Evolutionary conservation across 2,329 filamentous ascomycete species (phyloP).

Genomic region (Colletotrichum truncatum): DNA sequence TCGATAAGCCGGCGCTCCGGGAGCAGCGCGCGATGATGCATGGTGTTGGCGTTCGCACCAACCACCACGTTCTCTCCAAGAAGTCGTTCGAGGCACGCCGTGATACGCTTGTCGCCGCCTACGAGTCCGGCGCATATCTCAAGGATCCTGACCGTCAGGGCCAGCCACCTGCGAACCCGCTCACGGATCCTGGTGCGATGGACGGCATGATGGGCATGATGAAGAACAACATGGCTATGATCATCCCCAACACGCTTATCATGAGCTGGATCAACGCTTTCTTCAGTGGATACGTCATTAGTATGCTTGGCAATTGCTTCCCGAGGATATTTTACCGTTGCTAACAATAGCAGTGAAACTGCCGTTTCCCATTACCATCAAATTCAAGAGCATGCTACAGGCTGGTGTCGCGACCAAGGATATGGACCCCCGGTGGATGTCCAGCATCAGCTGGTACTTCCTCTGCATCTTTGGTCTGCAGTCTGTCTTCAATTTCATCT

Average conservation of each 20-base stretch:
- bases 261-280: slow-evolving; percentile 99
- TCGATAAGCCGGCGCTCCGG: slow-evolving; percentile 77
- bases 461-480: slow-evolving; percentile 96
- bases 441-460: slow-evolving; percentile 98
- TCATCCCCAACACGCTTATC: slow-evolving; percentile 97
- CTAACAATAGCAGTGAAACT: slow-evolving; percentile 78
- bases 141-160: slow-evolving; percentile 89
- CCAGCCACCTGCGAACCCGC: slow-evolving; percentile 90
- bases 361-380: slow-evolving; percentile 95
- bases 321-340: neutral
- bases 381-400: slow-evolving; percentile 99
- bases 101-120: slow-evolving; percentile 81
- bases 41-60: slow-evolving; percentile 84
- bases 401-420: slow-evolving; percentile 95
- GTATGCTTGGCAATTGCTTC: slow-evolving; percentile 54
- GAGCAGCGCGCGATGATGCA: slow-evolving; percentile 88
- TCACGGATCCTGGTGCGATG: slow-evolving; percentile 96
- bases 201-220: slow-evolving; percentile 99
- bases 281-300: slow-evolving; percentile 97
- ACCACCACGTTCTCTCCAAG: slow-evolving; percentile 81
- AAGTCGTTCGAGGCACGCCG: slow-evolving; percentile 83
- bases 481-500: slow-evolving; percentile 95
- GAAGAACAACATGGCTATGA: slow-evolving; percentile 99
- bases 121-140: slow-evolving; percentile 86
- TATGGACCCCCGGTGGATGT: slow-evolving; percentile 98